These are phyloP conservation scores for Zhuliangozyma blackwelliae DNA, from an alignment of 1,139 yeast genomes.

Conservation along the genomic window DNA sequence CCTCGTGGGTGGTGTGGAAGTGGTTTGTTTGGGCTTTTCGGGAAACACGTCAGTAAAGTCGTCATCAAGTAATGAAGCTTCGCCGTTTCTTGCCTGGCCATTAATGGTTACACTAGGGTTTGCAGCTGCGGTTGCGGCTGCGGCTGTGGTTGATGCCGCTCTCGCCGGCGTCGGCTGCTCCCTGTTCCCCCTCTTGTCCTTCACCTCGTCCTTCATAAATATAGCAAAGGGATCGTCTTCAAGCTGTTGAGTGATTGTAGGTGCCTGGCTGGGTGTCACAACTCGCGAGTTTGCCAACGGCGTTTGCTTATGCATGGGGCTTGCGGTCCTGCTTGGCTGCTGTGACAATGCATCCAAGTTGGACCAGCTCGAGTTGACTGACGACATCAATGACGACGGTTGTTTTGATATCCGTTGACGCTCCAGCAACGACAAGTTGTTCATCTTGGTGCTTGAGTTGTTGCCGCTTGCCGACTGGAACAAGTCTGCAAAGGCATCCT, in stretches of 20 bases:
- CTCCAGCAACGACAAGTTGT: slow-evolving; percentile 17
- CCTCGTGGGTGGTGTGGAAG: neutral
- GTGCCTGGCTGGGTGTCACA: neutral
- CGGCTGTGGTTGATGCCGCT: neutral
- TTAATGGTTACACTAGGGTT: neutral
- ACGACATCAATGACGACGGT: neutral
- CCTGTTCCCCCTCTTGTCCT: no score
- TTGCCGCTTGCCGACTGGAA: slow-evolving; percentile 31
- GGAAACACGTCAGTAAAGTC: slow-evolving; percentile 40
- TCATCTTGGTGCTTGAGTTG: slow-evolving; percentile 8
- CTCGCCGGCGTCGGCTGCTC: no score
- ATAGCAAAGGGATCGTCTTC: slow-evolving; percentile 17
- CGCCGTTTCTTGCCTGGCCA: slow-evolving; percentile 1
- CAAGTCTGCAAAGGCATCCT: slow-evolving; percentile 47
- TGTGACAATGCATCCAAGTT: slow-evolving; percentile 17
- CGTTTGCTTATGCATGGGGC: slow-evolving; percentile 2
- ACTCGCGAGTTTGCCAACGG: neutral
- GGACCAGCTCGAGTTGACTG: slow-evolving; percentile 15
- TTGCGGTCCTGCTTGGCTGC: slow-evolving; percentile 5
- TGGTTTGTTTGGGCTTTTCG: neutral
- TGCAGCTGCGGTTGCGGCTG: neutral
- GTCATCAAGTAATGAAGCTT: slow-evolving; percentile 31
- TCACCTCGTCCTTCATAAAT: slow-evolving; percentile 6
- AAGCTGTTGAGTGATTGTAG: no score
- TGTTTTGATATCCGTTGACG: slow-evolving; percentile 15